Conservation (phyloP, 1,284 basidiomycete genomes). For the Pascua sp. region DNA sequence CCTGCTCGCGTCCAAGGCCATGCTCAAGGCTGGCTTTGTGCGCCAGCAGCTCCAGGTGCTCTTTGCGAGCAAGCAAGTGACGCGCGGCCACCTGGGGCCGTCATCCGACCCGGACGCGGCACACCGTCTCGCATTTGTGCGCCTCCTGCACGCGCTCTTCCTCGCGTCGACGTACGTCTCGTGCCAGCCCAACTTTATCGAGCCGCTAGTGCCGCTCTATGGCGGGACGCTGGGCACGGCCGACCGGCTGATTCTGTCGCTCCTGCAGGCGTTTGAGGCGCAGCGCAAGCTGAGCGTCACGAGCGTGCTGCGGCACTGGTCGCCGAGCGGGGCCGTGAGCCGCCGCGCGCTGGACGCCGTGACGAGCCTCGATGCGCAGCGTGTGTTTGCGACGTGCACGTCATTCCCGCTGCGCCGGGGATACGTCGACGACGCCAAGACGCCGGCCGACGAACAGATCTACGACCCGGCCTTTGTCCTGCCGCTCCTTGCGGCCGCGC, state of each 20-base stretch:
- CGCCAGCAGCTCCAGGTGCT: conserved; percentile 39
- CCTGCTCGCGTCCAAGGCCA: conserved; percentile 48
- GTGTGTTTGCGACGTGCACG: conserved; percentile 69
- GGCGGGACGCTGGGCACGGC: conserved; percentile 62
- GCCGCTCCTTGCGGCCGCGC: conserved; percentile 62
- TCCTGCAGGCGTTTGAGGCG: conserved; percentile 74
- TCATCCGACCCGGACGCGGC: conserved; percentile 60
- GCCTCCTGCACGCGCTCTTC: conserved; percentile 65
- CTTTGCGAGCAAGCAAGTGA: conserved; percentile 53
- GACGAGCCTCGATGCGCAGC: conserved; percentile 64
- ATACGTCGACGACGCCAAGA: conserved; percentile 19
- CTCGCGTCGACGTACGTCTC: conserved; percentile 70
- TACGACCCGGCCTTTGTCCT: conserved; percentile 83
- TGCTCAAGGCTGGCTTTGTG: conserved; percentile 56
- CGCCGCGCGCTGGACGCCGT: conserved; percentile 61
- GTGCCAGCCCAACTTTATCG: conserved; percentile 74
- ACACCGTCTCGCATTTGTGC: conserved; percentile 56
- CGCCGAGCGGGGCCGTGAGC: conserved; percentile 52
- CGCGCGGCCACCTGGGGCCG: conserved; percentile 40
- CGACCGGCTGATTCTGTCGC: conserved; percentile 65
- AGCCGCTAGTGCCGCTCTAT: conserved; percentile 71
- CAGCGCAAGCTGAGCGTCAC: conserved; percentile 65
- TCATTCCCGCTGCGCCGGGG: conserved; percentile 58
- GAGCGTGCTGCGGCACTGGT: conserved; percentile 63
- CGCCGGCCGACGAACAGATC: conserved; percentile 46